These are phyloP conservation scores for Phytophthora parvispora DNA, from an alignment of 352 stramenopile species.

Conservation along the genomic window DNA sequence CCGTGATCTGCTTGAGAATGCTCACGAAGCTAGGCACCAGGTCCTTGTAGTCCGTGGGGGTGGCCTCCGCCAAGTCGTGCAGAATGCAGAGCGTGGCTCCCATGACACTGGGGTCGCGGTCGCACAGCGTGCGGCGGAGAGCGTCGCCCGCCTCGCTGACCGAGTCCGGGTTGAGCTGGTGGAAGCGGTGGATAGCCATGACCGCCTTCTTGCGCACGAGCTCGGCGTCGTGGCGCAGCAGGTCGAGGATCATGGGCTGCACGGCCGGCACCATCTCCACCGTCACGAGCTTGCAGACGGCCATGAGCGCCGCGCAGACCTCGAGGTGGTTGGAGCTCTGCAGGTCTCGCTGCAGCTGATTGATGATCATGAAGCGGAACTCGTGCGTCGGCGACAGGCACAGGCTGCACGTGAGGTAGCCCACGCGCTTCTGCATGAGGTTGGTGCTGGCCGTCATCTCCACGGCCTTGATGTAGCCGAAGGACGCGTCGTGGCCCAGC, in stretches of 20 bases:
- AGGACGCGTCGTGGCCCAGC: constrained; percentile 99
- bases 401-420: constrained; percentile 96
- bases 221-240: constrained; percentile 97
- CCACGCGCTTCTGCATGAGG: constrained; percentile 99
- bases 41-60: constrained; percentile 98
- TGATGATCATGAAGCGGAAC: constrained; percentile 99
- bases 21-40: constrained; percentile 99
- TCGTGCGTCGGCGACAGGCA: constrained; percentile 99
- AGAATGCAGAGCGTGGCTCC: constrained; percentile 95
- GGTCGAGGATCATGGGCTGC: constrained; percentile 95
- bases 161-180: constrained; percentile 98
- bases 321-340: constrained; percentile 95
- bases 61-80: constrained; percentile 93
- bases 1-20: constrained; percentile 99
- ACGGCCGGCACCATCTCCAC: constrained; percentile 99
- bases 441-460: constrained; percentile 98
- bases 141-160: constrained; percentile 92
- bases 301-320: constrained; percentile 96
- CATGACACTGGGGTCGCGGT: constrained; percentile 99
- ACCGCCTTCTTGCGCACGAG: constrained; percentile 99
- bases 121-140: constrained; percentile 97
- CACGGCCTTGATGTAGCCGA: constrained; percentile 99
- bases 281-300: constrained; percentile 97
- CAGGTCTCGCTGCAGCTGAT: constrained; percentile 98
- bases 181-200: constrained; percentile 98